A percentile compares a stretch with the other conserved stretches of the same genome.
Conservation (phyloP, 805 yeast genomes). For the Kodamaea sagamina region DNA sequence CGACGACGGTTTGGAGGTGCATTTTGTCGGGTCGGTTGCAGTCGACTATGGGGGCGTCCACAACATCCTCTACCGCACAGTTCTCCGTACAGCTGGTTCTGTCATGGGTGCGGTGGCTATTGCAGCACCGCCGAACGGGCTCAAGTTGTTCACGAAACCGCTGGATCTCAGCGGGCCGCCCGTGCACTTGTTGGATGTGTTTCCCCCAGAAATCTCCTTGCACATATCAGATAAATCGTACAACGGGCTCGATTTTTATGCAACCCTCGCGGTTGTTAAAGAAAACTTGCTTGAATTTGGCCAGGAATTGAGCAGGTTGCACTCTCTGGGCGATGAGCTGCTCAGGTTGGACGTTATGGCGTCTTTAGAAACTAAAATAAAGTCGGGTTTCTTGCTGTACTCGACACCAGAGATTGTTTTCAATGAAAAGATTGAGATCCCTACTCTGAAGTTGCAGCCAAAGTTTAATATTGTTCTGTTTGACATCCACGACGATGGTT, state of each 20-base stretch:
- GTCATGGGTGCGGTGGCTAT: constrained; percentile 28
- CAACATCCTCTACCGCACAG: constrained; percentile 22
- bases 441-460: constrained; percentile 18
- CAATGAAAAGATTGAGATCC: constrained; percentile 12
- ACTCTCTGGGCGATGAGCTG: neutral
- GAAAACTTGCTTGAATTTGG: constrained; percentile 20
- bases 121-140: constrained; percentile 19
- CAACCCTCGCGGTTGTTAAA: constrained; percentile 22
- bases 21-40: constrained; percentile 26
- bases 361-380: constrained; percentile 20
- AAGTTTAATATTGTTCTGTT: constrained; percentile 18
- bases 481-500: constrained; percentile 12
- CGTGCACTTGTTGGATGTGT: constrained; percentile 26
- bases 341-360: constrained; percentile 26
- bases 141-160: constrained; percentile 23
- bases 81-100: constrained; percentile 24
- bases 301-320: constrained; percentile 15
- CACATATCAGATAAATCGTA: constrained; percentile 21
- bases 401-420: constrained; percentile 20
- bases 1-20: constrained; percentile 30
- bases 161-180: constrained; percentile 13
- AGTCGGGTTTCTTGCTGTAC: constrained; percentile 19
- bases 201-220: constrained; percentile 28
- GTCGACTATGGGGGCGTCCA: constrained; percentile 31
- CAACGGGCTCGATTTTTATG: constrained; percentile 27